Conservation (phyloP, 805 yeast species). For the Cyberlindnera euphorbiae region DNA sequence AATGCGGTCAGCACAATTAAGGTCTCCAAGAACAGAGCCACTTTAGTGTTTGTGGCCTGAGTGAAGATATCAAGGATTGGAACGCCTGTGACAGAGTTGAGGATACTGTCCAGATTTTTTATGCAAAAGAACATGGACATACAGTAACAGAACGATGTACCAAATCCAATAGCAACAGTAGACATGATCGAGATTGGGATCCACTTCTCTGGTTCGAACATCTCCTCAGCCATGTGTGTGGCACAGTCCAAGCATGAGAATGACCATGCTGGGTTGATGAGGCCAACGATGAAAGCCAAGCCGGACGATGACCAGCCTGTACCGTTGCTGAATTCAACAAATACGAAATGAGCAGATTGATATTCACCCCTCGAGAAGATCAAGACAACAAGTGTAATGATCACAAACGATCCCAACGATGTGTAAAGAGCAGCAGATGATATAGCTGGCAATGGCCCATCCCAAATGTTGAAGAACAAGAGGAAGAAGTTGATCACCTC, state of each 20-base stretch:
- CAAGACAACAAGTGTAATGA: conserved; percentile 49
- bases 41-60: conserved; percentile 49
- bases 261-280: conserved; percentile 66
- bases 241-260: conserved; percentile 67
- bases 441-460: conserved; percentile 43
- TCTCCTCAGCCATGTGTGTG: conserved; percentile 69
- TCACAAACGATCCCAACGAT: conserved; percentile 47
- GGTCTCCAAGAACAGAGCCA: conserved; percentile 48
- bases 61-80: conserved; percentile 61
- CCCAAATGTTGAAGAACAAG: conserved; percentile 46
- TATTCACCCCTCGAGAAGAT: conserved; percentile 49
- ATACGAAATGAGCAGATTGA: conserved; percentile 49
- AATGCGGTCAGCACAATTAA: conserved; percentile 49
- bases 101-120: conserved; percentile 44
- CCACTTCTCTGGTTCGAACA: conserved; percentile 44
- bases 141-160: conserved; percentile 50
- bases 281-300: conserved; percentile 62
- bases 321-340: conserved; percentile 45
- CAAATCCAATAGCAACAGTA: conserved; percentile 60
- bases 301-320: conserved; percentile 60
- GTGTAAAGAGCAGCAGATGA: conserved; percentile 46
- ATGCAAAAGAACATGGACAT: conserved; percentile 58
- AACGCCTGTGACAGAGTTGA: conserved; percentile 46
- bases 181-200: conserved; percentile 60
- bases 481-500: conserved; percentile 40